Evolutionary conservation across 805 yeast species (phyloP).

Genomic region (Saturnispora quitensis): DNA sequence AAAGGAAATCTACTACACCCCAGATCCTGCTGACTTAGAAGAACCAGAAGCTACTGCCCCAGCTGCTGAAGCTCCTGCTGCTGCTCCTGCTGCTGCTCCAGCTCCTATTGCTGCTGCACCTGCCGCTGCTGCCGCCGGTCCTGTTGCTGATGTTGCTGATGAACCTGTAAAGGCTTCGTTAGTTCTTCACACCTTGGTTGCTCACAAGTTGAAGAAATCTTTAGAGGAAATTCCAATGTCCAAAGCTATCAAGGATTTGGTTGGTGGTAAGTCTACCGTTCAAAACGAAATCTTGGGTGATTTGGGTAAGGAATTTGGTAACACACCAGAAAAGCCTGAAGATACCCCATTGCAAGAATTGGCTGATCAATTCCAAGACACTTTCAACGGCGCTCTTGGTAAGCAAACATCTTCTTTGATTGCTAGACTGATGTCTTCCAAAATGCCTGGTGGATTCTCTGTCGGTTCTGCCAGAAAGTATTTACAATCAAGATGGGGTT

Average conservation of each 20-base stretch:
- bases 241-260: slow-evolving; percentile 93
- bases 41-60: slow-evolving; percentile 25
- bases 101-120: slow-evolving; percentile 54
- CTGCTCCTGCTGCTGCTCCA: slow-evolving; percentile 34
- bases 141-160: slow-evolving; percentile 79
- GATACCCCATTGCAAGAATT: slow-evolving; percentile 94
- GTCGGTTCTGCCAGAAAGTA: slow-evolving; percentile 87
- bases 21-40: slow-evolving; percentile 55
- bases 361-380: slow-evolving; percentile 90
- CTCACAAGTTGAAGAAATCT: slow-evolving; percentile 90
- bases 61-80: slow-evolving; percentile 26
- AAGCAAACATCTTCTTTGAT: slow-evolving; percentile 85
- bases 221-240: slow-evolving; percentile 77
- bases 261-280: slow-evolving; percentile 97
- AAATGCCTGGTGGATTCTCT: slow-evolving; percentile 99
- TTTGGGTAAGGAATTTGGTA: slow-evolving; percentile 94
- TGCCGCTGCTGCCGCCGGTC: slow-evolving; percentile 60
- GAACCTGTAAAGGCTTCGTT: slow-evolving; percentile 81
- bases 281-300: slow-evolving; percentile 99
- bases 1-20: slow-evolving; percentile 91
- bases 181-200: slow-evolving; percentile 81
- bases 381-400: slow-evolving; percentile 83
- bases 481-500: slow-evolving; percentile 86
- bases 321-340: slow-evolving; percentile 98
- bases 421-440: slow-evolving; percentile 87